Percentiles rank a stretch among this genome's conserved stretches.
phyloP scores from a whole-genome alignment of 1,139 yeast genomes.

The Yamadazyma triangularis region DNA sequence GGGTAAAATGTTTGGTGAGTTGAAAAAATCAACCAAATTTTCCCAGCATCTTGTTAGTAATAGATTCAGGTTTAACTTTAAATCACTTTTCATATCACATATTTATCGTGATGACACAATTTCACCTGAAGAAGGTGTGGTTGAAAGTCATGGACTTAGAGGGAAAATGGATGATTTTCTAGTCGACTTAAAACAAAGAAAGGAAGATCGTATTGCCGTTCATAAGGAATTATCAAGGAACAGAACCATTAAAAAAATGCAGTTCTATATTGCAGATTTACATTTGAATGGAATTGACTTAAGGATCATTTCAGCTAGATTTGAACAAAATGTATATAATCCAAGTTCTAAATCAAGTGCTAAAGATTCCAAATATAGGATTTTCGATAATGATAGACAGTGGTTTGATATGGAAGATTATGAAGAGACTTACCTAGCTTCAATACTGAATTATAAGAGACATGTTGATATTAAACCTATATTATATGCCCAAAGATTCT shows the following conservation, averaged over 20 bases:
- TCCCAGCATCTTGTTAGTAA: constrained; percentile 40
- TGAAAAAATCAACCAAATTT: constrained; percentile 31
- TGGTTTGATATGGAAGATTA: constrained; percentile 45
- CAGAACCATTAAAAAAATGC: constrained; percentile 38
- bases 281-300: constrained; percentile 38
- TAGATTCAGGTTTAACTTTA: constrained; percentile 37
- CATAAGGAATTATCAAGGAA: constrained; percentile 29
- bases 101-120: constrained; percentile 28
- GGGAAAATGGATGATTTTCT: constrained; percentile 38
- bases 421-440: constrained; percentile 34
- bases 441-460: constrained; percentile 19
- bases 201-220: constrained; percentile 30
- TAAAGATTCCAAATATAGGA: constrained; percentile 17
- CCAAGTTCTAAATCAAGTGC: constrained; percentile 6
- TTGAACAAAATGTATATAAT: constrained; percentile 25
- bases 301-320: constrained; percentile 29
- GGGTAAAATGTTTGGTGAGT: constrained; percentile 38
- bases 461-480: constrained; percentile 28
- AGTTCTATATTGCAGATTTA: constrained; percentile 41
- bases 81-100: constrained; percentile 39
- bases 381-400: constrained; percentile 29
- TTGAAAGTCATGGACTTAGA: constrained; percentile 37
- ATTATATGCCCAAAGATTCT: constrained; percentile 32
- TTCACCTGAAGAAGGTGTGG: constrained; percentile 18
- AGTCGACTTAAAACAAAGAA: constrained; percentile 45